These are phyloP conservation scores for Exidia glandulosa DNA, from an alignment of 768 basidiomycete genomes.

Conservation along the genomic window DNA sequence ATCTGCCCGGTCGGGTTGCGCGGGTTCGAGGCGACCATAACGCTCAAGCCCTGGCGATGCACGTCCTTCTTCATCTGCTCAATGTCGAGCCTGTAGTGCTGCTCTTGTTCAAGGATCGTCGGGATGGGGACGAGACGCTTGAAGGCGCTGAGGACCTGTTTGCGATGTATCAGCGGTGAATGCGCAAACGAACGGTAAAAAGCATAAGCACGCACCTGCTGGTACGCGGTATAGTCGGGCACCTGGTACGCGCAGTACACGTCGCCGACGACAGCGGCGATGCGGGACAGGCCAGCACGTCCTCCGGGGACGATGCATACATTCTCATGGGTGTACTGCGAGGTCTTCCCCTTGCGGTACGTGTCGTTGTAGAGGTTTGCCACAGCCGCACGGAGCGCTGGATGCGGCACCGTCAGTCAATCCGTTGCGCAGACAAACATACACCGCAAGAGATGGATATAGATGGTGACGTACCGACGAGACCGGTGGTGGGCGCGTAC, in stretches of 20 bases:
- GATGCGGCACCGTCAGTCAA: neutral
- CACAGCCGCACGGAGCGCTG: slow-evolving; percentile 79
- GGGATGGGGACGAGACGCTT: slow-evolving; percentile 85
- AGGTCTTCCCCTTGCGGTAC: slow-evolving; percentile 69
- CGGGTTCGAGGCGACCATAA: slow-evolving; percentile 87
- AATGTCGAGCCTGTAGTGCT: slow-evolving; percentile 67
- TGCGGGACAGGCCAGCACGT: slow-evolving; percentile 76
- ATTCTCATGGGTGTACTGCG: slow-evolving; percentile 86
- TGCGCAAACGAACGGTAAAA: slow-evolving; percentile 2
- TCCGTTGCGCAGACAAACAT: too few relatives aligned
- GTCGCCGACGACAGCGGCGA: slow-evolving; percentile 86
- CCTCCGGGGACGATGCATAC: slow-evolving; percentile 45
- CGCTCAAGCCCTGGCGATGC: slow-evolving; percentile 67
- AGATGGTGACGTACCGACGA: slow-evolving; percentile 44
- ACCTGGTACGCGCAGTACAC: slow-evolving; percentile 77
- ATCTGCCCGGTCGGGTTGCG: slow-evolving; percentile 95
- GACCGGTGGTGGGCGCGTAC: slow-evolving; percentile 88
- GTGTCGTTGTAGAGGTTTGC: slow-evolving; percentile 82
- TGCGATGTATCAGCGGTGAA: slow-evolving; percentile 11
- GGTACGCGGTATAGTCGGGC: slow-evolving; percentile 65
- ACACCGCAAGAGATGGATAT: neutral
- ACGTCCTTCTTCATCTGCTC: slow-evolving; percentile 79
- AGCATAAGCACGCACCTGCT: neutral
- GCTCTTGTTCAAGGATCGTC: slow-evolving; percentile 32
- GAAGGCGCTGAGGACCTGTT: slow-evolving; percentile 41